A percentile compares a stretch with the other conserved stretches of the same genome.
These are phyloP conservation scores for Neoboletus magnificus DNA, from an alignment of 768 basidiomycete genomes.

Conservation along the genomic window DNA sequence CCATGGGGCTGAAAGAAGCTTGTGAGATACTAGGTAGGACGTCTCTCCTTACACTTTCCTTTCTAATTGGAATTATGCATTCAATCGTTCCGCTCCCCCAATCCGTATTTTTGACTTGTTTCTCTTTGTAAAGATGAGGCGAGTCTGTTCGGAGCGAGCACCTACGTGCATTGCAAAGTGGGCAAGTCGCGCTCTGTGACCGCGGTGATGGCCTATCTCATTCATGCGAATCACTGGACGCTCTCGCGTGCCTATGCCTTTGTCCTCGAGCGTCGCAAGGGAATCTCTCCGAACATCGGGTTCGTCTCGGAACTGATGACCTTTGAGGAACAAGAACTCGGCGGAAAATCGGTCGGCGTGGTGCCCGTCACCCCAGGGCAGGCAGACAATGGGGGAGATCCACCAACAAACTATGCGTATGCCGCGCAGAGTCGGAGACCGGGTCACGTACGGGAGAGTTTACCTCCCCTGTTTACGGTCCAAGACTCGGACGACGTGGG, in stretches of 20 bases:
- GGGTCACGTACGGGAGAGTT: constrained; percentile 70
- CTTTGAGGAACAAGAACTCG: constrained; percentile 91
- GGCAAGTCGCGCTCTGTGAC: constrained; percentile 96
- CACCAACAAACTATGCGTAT: constrained; percentile 38
- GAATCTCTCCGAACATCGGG: constrained; percentile 96
- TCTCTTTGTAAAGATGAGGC: constrained; percentile 69
- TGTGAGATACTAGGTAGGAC: constrained; percentile 82
- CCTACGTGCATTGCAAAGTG: constrained; percentile 95
- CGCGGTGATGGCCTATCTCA: constrained; percentile 95
- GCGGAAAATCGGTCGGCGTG: constrained; percentile 40
- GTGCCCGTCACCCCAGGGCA: constrained; percentile 17
- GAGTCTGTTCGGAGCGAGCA: constrained; percentile 79
- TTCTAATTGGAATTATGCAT: constrained; percentile 1
- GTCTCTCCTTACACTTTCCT: constrained; percentile 1
- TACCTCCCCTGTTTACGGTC: constrained; percentile 36
- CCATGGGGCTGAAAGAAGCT: constrained; percentile 74
- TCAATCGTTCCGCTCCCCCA: background rate
- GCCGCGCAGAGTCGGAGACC: constrained; percentile 50
- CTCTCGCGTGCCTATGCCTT: constrained; percentile 88
- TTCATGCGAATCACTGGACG: constrained; percentile 97
- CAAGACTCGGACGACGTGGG: constrained; percentile 29
- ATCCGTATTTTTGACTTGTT: constrained; percentile 5
- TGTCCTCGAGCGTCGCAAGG: constrained; percentile 88
- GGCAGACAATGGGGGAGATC: constrained; percentile 21
- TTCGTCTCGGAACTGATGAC: constrained; percentile 97